Base-by-base conservation (phyloP, 306 rosid genomes). In the Citrullus colocynthis region DNA sequence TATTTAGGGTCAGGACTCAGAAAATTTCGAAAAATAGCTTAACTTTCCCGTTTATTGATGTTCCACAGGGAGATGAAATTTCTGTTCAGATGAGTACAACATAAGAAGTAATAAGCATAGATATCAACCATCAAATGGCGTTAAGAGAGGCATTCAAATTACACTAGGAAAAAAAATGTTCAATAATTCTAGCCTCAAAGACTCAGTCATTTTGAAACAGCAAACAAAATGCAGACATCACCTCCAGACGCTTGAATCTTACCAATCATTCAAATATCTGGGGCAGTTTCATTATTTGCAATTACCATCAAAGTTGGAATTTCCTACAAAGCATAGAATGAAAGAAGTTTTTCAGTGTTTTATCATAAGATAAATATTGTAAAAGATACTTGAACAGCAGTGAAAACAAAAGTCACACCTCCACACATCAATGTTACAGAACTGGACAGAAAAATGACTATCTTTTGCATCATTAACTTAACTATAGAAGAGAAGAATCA, bases 61-160 rank as follows among this genome's bases (percentile, higher is more conserved):
- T 74, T 16, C 61, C 62, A 51, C 18, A 17, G 45, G 77, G 21
- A 74, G 45, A 18, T 17, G 28, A 51, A 73, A 48, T 15, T 74
- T 74, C 4, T 52, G 62, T 56, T 74, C 62, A 74, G 62, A 48
- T 30, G 59, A 74, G 44, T 51, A 74, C 61, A 52, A 32, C 48
- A 32, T 16, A 16, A 73, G 9, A 6, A 52, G 57, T 20, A 32
- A 62, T 30, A 73, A 32, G 16, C 62, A 73, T 30, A 30, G 21
- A 73, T 30, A 55, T 73, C 77, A 32, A 71, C 76, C 76, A 32
- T 73, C 42, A 72, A 72, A 74, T 51, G 77, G 39, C 20, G 52
- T 70, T 51, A 44, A 28, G 48, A 49, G 77, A 51, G 16, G 42
- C 44, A 72, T 17, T 72, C 61, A 49, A 30, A 30, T 15, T 51